Conservation (phyloP, 1,284 basidiomycete species). For the Austroboletus novae-zelandiae region DNA sequence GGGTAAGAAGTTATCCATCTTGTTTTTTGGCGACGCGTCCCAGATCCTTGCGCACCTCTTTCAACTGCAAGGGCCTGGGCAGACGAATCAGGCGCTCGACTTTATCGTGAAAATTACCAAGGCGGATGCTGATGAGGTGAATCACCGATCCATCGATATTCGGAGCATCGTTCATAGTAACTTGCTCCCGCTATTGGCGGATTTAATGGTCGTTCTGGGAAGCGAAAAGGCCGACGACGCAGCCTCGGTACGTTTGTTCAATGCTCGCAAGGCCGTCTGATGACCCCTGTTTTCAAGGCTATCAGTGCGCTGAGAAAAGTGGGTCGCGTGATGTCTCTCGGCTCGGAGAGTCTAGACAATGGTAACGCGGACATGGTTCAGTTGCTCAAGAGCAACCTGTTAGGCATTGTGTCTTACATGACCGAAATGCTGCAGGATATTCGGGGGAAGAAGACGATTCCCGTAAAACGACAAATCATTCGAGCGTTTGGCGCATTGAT, state of each 20-base stretch:
- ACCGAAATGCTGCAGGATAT: slow-evolving; percentile 84
- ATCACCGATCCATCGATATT: slow-evolving; percentile 42
- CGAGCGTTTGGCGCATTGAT: slow-evolving; percentile 80
- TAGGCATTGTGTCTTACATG: slow-evolving; percentile 79
- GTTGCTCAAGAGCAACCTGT: slow-evolving; percentile 73
- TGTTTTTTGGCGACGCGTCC: slow-evolving; percentile 63
- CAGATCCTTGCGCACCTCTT: slow-evolving; percentile 75
- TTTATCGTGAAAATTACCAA: slow-evolving; percentile 53
- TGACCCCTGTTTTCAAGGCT: slow-evolving; percentile 42
- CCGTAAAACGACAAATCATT: slow-evolving; percentile 71
- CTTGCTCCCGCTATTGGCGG: slow-evolving; percentile 65
- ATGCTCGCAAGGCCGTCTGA: neutral
- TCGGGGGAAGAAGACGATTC: slow-evolving; percentile 66
- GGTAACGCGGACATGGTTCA: slow-evolving; percentile 43
- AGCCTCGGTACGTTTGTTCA: slow-evolving; percentile 39
- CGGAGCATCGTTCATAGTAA: slow-evolving; percentile 61
- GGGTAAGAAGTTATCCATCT: slow-evolving; percentile 43
- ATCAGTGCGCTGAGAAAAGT: slow-evolving; percentile 62
- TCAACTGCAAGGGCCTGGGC: slow-evolving; percentile 51
- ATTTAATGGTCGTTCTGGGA: slow-evolving; percentile 75
- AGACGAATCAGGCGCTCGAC: slow-evolving; percentile 55
- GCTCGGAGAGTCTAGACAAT: slow-evolving; percentile 22
- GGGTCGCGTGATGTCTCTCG: slow-evolving; percentile 36
- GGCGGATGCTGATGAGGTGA: slow-evolving; percentile 26
- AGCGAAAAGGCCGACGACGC: slow-evolving; percentile 52